Evolutionary conservation across 805 yeast species (phyloP).

Genomic region (Zygoascus flipseniorum): DNA sequence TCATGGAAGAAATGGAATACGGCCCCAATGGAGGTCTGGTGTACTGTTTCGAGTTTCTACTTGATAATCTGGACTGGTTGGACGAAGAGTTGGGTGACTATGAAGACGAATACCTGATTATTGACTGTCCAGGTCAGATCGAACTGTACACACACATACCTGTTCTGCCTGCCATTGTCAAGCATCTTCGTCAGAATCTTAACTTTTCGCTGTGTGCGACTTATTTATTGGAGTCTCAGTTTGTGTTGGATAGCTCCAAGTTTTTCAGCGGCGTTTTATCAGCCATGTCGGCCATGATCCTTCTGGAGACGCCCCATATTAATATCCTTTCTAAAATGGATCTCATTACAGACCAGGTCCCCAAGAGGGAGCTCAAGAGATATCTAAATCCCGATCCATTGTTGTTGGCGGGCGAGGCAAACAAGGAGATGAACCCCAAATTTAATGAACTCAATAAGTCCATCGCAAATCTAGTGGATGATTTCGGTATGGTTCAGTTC

Average conservation of each 20-base stretch:
- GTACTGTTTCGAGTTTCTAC: conserved; percentile 82
- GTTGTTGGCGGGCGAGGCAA: conserved; percentile 46
- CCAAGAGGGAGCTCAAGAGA: conserved; percentile 68
- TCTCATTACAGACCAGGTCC: conserved; percentile 68
- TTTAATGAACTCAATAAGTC: conserved; percentile 66
- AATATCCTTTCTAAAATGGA: conserved; percentile 84
- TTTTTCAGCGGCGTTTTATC: conserved; percentile 91
- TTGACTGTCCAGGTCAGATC: conserved; percentile 96
- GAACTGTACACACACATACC: conserved; percentile 94
- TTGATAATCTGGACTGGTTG: conserved; percentile 91
- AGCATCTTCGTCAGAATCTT: conserved; percentile 69
- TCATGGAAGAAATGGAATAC: conserved; percentile 84
- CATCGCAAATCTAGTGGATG: conserved; percentile 88
- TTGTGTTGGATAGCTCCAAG: conserved; percentile 81
- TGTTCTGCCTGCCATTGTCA: conserved; percentile 79
- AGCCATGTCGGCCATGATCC: conserved; percentile 98
- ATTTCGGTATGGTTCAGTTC: conserved; percentile 98
- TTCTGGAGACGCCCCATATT: conserved; percentile 89
- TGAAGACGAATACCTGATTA: conserved; percentile 86
- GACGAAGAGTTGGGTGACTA: conserved; percentile 96
- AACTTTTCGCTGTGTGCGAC: conserved; percentile 89
- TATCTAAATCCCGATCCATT: conserved; percentile 90
- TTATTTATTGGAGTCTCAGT: conserved; percentile 87
- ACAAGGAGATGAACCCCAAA: conserved; percentile 46
- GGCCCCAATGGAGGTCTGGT: conserved; percentile 95